phyloP scores from a whole-genome alignment of 2,329 filamentous ascomycete genomes.

The Arachnomyces sp. region DNA sequence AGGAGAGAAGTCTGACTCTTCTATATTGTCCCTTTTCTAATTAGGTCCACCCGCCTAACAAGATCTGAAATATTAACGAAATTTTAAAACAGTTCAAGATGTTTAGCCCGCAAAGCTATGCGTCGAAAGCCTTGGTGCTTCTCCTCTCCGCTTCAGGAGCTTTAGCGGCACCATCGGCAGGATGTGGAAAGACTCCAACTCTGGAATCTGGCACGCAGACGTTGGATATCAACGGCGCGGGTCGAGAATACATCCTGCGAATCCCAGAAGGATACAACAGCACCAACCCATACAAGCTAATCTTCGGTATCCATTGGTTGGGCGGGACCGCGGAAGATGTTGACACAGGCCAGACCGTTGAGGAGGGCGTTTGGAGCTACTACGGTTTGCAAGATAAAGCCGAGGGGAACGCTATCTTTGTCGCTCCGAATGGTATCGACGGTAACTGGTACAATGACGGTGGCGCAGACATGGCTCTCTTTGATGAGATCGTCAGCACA shows the following conservation, averaged over 20 bases:
- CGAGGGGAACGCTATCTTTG: conserved; percentile 1
- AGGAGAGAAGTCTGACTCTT: too few species aligned
- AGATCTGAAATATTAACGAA: too few species aligned
- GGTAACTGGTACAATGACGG: background rate
- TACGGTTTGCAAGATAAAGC: background rate
- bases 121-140: too few species aligned
- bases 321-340: conserved; percentile 2
- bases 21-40: too few species aligned
- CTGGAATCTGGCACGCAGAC: background rate
- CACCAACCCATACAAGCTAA: conserved; percentile 1
- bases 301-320: conserved; percentile 3
- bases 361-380: background rate
- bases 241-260: conserved; percentile 1
- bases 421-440: conserved; percentile 1
- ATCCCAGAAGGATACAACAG: conserved; percentile 2
- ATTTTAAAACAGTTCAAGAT: too few species aligned
- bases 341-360: background rate
- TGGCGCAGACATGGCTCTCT: background rate
- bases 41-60: too few species aligned
- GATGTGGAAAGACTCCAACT: conserved; percentile 1
- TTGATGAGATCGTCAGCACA: background rate
- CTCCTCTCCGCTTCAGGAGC: too few species aligned
- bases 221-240: background rate
- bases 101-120: too few species aligned
- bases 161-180: background rate